These are phyloP conservation scores for Lentinus brumalis DNA, from an alignment of 768 basidiomycete genomes.

Conservation along the genomic window DNA sequence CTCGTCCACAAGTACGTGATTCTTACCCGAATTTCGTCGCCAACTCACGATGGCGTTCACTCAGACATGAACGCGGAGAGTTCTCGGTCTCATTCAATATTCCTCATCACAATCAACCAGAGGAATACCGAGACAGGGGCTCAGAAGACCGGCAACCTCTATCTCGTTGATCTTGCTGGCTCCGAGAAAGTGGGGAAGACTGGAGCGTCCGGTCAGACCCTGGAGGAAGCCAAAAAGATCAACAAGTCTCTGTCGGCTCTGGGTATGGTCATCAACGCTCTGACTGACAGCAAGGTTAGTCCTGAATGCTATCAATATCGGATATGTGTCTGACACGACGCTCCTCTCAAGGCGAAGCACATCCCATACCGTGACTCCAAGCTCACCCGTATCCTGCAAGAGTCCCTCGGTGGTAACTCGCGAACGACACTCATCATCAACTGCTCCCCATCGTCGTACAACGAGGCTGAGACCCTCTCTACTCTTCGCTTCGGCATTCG, in stretches of 20 bases:
- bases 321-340: background rate
- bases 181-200: constrained; percentile 99
- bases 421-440: constrained; percentile 98
- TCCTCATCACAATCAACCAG: constrained; percentile 96
- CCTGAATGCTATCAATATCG: background rate
- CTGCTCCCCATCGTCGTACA: constrained; percentile 97
- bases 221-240: constrained; percentile 99
- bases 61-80: constrained; percentile 99
- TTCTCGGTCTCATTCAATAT: constrained; percentile 98
- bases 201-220: constrained; percentile 96
- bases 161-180: constrained; percentile 96
- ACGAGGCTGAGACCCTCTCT: constrained; percentile 93
- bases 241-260: constrained; percentile 97
- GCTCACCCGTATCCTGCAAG: constrained; percentile 98
- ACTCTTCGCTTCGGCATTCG: constrained; percentile 99
- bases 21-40: background rate
- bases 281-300: constrained; percentile 90
- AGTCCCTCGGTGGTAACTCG: constrained; percentile 94
- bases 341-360: constrained; percentile 73
- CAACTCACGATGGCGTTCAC: background rate
- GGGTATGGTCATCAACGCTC: constrained; percentile 98
- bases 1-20: constrained; percentile 83
- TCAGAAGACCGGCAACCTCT: constrained; percentile 94
- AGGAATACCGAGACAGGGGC: constrained; percentile 95
- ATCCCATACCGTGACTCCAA: constrained; percentile 99